phyloP scores from a whole-genome alignment of 306 rosid genomes.

The Glycine tomentella region DNA sequence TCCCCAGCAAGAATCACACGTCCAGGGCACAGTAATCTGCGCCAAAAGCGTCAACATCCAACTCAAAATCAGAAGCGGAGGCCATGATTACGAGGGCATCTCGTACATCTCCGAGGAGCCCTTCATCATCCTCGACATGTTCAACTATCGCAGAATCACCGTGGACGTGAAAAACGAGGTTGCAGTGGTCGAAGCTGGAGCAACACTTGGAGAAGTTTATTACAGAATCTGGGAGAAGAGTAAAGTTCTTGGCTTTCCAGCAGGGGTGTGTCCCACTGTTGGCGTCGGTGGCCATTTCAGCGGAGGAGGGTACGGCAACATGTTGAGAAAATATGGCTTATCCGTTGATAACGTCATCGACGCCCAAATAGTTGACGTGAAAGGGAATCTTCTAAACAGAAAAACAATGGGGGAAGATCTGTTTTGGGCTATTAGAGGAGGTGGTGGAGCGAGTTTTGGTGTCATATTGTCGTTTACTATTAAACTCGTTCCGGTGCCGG shows the following conservation, averaged over 20 bases:
- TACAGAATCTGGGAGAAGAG: constrained; percentile 52
- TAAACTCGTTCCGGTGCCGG: constrained; percentile 47
- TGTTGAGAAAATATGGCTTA: constrained; percentile 50
- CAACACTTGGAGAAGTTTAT: constrained; percentile 54
- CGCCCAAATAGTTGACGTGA: constrained; percentile 50
- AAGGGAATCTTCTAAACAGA: constrained; percentile 46
- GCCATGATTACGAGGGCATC: constrained; percentile 58
- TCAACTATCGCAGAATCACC: constrained; percentile 35
- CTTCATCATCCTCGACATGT: constrained; percentile 50
- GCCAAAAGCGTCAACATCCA: constrained; percentile 15
- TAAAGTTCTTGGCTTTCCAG: constrained; percentile 53
- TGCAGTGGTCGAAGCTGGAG: constrained; percentile 43
- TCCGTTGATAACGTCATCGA: constrained; percentile 48
- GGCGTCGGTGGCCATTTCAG: constrained; percentile 58
- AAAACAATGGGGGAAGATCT: constrained; percentile 54
- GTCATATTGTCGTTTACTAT: constrained; percentile 50
- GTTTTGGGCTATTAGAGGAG: constrained; percentile 54
- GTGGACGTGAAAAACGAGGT: constrained; percentile 40
- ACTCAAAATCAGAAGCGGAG: constrained; percentile 56
- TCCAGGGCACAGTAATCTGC: constrained; percentile 47
- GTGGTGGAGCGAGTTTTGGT: constrained; percentile 56
- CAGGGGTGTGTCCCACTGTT: constrained; percentile 57
- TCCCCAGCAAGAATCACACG: constrained; percentile 35
- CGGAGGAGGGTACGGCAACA: constrained; percentile 54
- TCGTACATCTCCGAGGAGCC: constrained; percentile 41